phyloP scores from a whole-genome alignment of 2,329 filamentous ascomycete species.

The Talaromyces amestolkiae region DNA sequence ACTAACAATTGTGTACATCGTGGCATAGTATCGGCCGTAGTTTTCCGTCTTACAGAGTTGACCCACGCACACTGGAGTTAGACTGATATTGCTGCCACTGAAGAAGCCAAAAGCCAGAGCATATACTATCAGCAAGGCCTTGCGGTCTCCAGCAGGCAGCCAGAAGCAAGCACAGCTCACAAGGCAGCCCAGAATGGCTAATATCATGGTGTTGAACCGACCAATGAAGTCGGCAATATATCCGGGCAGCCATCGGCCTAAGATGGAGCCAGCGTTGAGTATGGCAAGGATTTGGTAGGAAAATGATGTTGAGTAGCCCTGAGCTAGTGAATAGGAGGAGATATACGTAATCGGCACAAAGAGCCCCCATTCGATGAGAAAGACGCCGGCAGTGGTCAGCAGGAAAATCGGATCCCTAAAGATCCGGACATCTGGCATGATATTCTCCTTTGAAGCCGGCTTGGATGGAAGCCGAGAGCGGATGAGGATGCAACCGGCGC shows the following conservation, averaged over 20 bases:
- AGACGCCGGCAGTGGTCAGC: slow-evolving; percentile 65
- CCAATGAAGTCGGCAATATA: slow-evolving; percentile 78
- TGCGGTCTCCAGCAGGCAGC: slow-evolving; percentile 62
- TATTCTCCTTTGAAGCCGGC: slow-evolving; percentile 54
- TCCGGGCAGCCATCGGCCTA: slow-evolving; percentile 77
- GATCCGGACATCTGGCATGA: slow-evolving; percentile 64
- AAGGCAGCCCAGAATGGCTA: slow-evolving; percentile 63
- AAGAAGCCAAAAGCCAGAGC: slow-evolving; percentile 76
- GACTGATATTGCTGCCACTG: slow-evolving; percentile 73
- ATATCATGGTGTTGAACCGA: slow-evolving; percentile 78
- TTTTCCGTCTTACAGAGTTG: slow-evolving; percentile 76
- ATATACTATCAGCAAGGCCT: slow-evolving; percentile 69
- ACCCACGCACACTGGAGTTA: slow-evolving; percentile 81
- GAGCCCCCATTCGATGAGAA: slow-evolving; percentile 70
- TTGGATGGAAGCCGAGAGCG: slow-evolving; percentile 62
- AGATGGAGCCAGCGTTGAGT: slow-evolving; percentile 74
- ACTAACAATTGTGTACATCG: slow-evolving; percentile 76
- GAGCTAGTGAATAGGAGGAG: slow-evolving; percentile 67
- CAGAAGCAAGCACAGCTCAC: slow-evolving; percentile 70
- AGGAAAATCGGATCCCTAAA: slow-evolving; percentile 62
- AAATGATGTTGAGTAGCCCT: slow-evolving; percentile 63
- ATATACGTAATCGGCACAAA: slow-evolving; percentile 83
- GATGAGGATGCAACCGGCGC: slow-evolving; percentile 45
- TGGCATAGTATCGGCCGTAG: slow-evolving; percentile 83
- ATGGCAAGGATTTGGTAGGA: slow-evolving; percentile 77